These are phyloP conservation scores for Alternaria postmessia DNA, from an alignment of 2,329 filamentous ascomycete genomes.

Conservation along the genomic window DNA sequence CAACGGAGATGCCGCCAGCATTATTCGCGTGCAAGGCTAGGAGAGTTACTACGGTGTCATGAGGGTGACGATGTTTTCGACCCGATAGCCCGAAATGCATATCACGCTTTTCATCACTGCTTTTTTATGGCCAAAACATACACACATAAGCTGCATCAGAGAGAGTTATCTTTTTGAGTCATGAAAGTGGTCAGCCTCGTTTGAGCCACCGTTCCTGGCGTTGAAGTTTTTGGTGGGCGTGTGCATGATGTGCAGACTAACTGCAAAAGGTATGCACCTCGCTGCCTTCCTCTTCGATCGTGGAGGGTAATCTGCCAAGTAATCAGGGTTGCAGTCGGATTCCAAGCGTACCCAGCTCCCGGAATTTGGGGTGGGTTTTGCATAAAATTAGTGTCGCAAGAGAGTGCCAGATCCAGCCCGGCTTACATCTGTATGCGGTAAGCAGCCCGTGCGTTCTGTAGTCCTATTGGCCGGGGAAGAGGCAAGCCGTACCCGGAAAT, in stretches of 20 bases:
- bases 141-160: background rate
- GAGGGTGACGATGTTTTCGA: background rate
- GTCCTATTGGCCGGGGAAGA: constrained; percentile 14
- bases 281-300: constrained; percentile 14
- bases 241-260: background rate
- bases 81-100: background rate
- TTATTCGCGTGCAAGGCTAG: background rate
- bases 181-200: background rate
- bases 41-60: background rate
- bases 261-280: constrained; percentile 2
- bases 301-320: constrained; percentile 10
- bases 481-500: constrained; percentile 8
- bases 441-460: background rate
- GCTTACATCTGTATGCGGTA: constrained; percentile 1
- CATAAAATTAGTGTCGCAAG: constrained; percentile 6
- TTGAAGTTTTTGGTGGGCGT: background rate
- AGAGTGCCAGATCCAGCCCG: constrained; percentile 5
- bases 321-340: constrained; percentile 1
- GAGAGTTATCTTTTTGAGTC: background rate
- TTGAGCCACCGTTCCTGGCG: background rate
- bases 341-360: constrained; percentile 16
- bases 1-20: constrained; percentile 8
- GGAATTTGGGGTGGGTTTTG: constrained; percentile 11
- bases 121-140: background rate
- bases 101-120: background rate